These are phyloP conservation scores for Voacanga thouarsii DNA, from an alignment of 257 asterid genomes.

Conservation along the genomic window DNA sequence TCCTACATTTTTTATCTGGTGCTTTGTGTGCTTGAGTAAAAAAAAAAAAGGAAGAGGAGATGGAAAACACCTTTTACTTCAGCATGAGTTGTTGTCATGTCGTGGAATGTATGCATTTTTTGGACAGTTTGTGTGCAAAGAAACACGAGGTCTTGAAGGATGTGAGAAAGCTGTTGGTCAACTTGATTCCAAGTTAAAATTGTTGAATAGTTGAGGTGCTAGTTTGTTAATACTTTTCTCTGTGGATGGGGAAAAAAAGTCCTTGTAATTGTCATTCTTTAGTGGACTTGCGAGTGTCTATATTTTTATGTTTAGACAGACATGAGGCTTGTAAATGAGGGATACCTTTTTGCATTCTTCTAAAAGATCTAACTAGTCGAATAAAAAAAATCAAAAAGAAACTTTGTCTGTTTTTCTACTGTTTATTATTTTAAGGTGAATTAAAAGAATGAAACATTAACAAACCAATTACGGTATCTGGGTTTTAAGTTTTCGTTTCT, in stretches of 20 bases:
- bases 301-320: neutral
- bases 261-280: neutral
- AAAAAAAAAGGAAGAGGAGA: too few species aligned
- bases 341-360: neutral
- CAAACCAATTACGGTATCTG: neutral
- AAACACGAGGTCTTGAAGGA: neutral
- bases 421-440: neutral
- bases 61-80: too few species aligned
- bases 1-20: neutral
- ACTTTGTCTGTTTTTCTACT: neutral
- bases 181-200: neutral
- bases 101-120: too few species aligned
- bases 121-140: too few species aligned
- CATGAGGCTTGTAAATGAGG: neutral
- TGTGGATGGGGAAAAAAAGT: neutral
- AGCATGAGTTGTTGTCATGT: too few species aligned
- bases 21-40: too few species aligned
- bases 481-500: neutral
- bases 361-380: neutral
- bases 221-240: neutral
- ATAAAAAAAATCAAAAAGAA: neutral
- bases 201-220: neutral
- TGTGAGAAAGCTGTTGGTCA: neutral
- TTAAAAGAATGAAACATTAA: neutral
- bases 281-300: neutral